Evolutionary conservation across 192 early-diverging fungal genomes (phyloP), one percentile per base, ranked within the genome.

Genomic region (Podila epicladia): DNA sequence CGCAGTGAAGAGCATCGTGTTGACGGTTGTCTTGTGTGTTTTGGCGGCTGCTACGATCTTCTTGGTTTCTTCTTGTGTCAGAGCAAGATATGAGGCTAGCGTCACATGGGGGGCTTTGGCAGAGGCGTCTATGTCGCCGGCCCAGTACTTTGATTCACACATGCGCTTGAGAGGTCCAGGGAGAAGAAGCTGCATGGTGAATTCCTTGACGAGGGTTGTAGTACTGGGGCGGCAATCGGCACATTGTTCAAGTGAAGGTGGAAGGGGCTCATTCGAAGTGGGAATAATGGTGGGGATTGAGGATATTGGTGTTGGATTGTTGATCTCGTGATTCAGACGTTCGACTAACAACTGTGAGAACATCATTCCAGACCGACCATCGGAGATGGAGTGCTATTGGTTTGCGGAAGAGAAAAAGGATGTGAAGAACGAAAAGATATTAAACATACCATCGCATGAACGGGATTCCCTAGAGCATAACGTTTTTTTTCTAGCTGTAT

Each of bases 331-430:
- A 31, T 71, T 78, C 5, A 78, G 69, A 12, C 55, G 75, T 12
- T 78, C 69, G 7, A 78, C 19, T 50, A 78, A 58, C 33, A 71
- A 69, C 4, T 78, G 64, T 2, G 69, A 49, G 37, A 78, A 31
- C 13, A 35, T 63, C 64, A 67, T 51, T 0, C 63, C 75, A 2
- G 69, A 71, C 20, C 75, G 75, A 17, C 70, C 70, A 20, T 72
- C 70, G 2, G 48, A 50, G 29, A 72, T 72, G 7, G 50, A n/a
- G 35, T 72, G 70, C 9, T 45, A 1, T 45, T 45, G 15, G 35
- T 37, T 45, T 45, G 13, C 13, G 41, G 15, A 45, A 45, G 41
- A 17, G 38, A 41, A 41, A 13, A 12, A 41, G n/a, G n/a, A n/a
- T n/a, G n/a, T n/a, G n/a, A n/a, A n/a, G n/a, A n/a, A n/a, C n/a